Conservation (phyloP, 2,329 filamentous ascomycete genomes). For the Neopestalotiopsis sp. region DNA sequence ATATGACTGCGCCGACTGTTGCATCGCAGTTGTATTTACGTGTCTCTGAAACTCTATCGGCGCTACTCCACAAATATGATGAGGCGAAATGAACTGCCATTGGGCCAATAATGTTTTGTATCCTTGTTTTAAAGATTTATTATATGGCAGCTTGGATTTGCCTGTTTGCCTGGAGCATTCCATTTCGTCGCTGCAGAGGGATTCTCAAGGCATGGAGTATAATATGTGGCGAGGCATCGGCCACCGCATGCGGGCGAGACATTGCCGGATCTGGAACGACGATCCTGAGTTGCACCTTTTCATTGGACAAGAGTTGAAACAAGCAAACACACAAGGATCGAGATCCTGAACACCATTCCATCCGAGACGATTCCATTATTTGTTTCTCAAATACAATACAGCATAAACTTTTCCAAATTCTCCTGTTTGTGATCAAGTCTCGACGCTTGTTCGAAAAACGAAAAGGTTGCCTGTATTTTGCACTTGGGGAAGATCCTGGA, state of each 20-base stretch:
- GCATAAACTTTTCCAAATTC: neutral
- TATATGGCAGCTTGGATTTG: neutral
- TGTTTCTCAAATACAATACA: neutral
- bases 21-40: too few species aligned
- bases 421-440: neutral
- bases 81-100: too few species aligned
- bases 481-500: neutral
- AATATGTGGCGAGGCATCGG: neutral
- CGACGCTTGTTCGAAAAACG: neutral
- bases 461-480: neutral
- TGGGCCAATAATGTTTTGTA: too few species aligned
- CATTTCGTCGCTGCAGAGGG: neutral
- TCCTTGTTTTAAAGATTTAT: neutral
- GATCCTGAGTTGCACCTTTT: neutral
- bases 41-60: too few species aligned
- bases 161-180: neutral
- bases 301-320: neutral
- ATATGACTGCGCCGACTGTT: too few species aligned
- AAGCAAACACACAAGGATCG: neutral
- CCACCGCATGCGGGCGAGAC: constrained; percentile 2
- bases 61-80: too few species aligned
- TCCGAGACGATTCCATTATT: neutral
- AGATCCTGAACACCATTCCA: neutral
- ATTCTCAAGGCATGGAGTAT: neutral
- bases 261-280: constrained; percentile 3